Evolutionary conservation across 345 rosid species (phyloP).

Genomic region (Citrus australasica): DNA sequence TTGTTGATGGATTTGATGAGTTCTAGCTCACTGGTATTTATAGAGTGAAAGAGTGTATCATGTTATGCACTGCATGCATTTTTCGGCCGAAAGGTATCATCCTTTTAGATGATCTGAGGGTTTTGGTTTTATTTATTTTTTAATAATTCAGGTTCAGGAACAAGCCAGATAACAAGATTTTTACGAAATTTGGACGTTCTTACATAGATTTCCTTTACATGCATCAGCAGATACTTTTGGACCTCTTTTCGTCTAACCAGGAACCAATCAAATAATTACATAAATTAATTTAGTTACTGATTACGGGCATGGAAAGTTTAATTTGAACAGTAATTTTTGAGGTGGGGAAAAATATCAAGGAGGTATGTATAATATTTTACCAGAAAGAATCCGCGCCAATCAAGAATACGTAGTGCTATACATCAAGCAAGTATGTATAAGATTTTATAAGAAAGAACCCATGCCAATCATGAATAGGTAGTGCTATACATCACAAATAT

Average conservation of each 20-base stretch:
- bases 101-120: neutral
- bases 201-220: neutral
- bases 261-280: neutral
- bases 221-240: neutral
- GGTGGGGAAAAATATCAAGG: too few relatives aligned
- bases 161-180: neutral
- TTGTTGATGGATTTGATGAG: neutral
- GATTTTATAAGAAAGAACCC: neutral
- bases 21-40: neutral
- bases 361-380: too few relatives aligned
- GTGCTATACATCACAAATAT: too few relatives aligned
- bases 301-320: neutral
- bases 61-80: neutral
- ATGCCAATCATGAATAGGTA: too few relatives aligned
- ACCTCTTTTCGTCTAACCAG: constrained; percentile 3
- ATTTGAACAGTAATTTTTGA: neutral
- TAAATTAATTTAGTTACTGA: neutral
- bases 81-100: neutral
- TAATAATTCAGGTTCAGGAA: neutral
- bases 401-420: too few relatives aligned
- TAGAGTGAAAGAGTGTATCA: neutral
- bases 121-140: neutral
- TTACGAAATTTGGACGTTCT: neutral
- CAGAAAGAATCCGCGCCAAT: neutral
- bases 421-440: too few relatives aligned